Evolutionary conservation across 106 monocot genomes (phyloP).

Genomic region (Phalaenopsis equestris): DNA sequence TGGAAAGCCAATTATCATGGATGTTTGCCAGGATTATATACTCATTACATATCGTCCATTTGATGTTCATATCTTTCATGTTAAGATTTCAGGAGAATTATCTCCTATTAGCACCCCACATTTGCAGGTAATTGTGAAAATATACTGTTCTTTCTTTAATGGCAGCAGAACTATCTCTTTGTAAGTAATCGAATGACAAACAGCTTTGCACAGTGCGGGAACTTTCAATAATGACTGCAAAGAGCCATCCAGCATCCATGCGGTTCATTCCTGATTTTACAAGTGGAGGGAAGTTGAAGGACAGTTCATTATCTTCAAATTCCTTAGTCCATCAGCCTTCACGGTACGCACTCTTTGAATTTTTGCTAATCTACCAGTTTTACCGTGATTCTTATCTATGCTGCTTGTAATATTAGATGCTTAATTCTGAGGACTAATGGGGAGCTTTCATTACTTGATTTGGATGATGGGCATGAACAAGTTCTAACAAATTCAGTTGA

Average conservation of each 20-base stretch:
- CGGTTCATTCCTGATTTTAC: conserved; percentile 69
- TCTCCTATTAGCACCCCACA: conserved; percentile 62
- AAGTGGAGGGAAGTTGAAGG: conserved; percentile 27
- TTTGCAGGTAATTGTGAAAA: conserved; percentile 55
- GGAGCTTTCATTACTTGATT: conserved; percentile 92
- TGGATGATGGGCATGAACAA: conserved; percentile 97
- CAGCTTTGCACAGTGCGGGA: conserved; percentile 98
- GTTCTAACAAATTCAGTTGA: conserved; percentile 82
- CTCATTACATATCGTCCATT: conserved; percentile 89
- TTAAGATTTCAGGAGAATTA: conserved; percentile 73
- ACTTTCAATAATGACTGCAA: conserved; percentile 95
- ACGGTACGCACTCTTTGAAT: conserved; percentile 32
- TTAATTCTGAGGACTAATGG: conserved; percentile 89
- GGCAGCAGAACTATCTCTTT: conserved; percentile 12
- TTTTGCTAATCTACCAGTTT: neutral
- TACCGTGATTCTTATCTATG: conserved; percentile 7
- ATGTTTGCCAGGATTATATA: conserved; percentile 84
- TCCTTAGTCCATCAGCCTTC: conserved; percentile 55
- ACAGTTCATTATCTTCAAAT: conserved; percentile 21
- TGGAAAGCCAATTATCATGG: conserved; percentile 95
- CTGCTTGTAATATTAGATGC: conserved; percentile 48
- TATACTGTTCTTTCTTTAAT: neutral
- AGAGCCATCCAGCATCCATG: conserved; percentile 91
- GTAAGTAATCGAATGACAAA: conserved; percentile 62
- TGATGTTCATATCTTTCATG: conserved; percentile 95